Evolutionary conservation across 352 stramenopile genomes (phyloP), one percentile per base, ranked within the genome.

Genomic region (Pythium sp.): DNA sequence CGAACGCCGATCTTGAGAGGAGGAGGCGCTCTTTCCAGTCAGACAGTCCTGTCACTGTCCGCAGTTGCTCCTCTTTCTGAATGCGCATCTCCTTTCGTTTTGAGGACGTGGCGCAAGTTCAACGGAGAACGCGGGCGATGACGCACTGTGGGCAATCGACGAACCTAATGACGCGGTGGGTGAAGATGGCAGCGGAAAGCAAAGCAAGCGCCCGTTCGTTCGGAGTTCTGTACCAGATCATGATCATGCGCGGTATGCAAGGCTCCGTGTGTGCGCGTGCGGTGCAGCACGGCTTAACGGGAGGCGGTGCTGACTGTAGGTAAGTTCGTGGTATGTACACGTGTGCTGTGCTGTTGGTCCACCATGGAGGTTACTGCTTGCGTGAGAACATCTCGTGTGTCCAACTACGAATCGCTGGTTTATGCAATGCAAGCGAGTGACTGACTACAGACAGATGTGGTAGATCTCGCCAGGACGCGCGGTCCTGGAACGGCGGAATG

Each of bases 91-190:
- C 59, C 59, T 46, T 11, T 18, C 7, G 36, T 53, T 30, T 4
- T 18, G 58, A 34, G n/a, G 46, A 55, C 20, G 60, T 26, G 59
- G 26, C n/a, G 30, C 60, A 65, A 58, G 60, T 65, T 65, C 60
- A 65, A 58, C 12, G 43, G 60, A 55, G 18, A 18, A 36, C 5
- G 26, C 28, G 1, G 6, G 28, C 43, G 60, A 65, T 65, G 58
- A 64, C 58, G 58, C 38, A 22, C 36, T 18, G 8, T 30, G 24
- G 57, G 36, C 57, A 62, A 62, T 46, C 59, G 55, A 14, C 12
- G 14, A 60, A 46, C 2, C 38, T 14, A 46, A 38, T 38, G 24
- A 66, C 36, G 36, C 30, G 20, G 36, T 41, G 36, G 36, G 36
- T 3, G 36, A 12, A 41, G 36, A 41, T 46, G 5, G 0, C 38